phyloP scores from a whole-genome alignment of 352 stramenopile genomes.

The Plasmopara halstedii region DNA sequence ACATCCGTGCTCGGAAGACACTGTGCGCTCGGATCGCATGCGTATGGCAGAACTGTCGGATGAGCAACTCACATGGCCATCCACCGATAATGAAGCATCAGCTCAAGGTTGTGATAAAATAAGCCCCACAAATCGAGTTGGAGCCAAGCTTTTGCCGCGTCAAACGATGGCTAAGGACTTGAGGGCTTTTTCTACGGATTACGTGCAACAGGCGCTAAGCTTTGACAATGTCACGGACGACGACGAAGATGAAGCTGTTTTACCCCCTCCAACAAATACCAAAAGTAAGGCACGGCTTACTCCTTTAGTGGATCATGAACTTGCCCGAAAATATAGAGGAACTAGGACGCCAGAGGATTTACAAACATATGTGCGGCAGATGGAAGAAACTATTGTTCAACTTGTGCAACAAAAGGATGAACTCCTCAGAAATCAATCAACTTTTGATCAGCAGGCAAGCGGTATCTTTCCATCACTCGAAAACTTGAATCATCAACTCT shows the following conservation, averaged over 20 bases:
- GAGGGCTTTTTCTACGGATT: slow-evolving; percentile 59
- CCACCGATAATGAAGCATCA: slow-evolving; percentile 11
- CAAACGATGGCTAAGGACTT: slow-evolving; percentile 52
- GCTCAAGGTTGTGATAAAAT: slow-evolving; percentile 9
- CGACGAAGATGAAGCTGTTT: slow-evolving; percentile 13
- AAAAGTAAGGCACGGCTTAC: slow-evolving; percentile 8
- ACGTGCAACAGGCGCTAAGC: slow-evolving; percentile 64
- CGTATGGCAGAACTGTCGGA: slow-evolving; percentile 66
- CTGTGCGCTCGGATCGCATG: slow-evolving; percentile 59
- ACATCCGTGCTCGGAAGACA: slow-evolving; percentile 39
- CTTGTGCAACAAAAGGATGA: slow-evolving; percentile 74
- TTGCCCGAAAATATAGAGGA: slow-evolving; percentile 13
- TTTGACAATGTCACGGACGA: slow-evolving; percentile 56
- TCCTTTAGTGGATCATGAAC: slow-evolving; percentile 3
- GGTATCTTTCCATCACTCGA: slow-evolving; percentile 76
- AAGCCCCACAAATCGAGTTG: slow-evolving; percentile 20
- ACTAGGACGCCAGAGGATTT: slow-evolving; percentile 38
- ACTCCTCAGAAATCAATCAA: slow-evolving; percentile 59
- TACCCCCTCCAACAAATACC: slow-evolving; percentile 8
- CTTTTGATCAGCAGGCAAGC: slow-evolving; percentile 81
- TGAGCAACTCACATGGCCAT: slow-evolving; percentile 44
- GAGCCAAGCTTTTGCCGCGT: slow-evolving; percentile 26
- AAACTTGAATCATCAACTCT: slow-evolving; percentile 70
- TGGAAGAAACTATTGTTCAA: slow-evolving; percentile 74
- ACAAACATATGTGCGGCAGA: slow-evolving; percentile 67